Conservation (phyloP, 2,329 filamentous ascomycete species). For the Sordariomycetes sp. region DNA sequence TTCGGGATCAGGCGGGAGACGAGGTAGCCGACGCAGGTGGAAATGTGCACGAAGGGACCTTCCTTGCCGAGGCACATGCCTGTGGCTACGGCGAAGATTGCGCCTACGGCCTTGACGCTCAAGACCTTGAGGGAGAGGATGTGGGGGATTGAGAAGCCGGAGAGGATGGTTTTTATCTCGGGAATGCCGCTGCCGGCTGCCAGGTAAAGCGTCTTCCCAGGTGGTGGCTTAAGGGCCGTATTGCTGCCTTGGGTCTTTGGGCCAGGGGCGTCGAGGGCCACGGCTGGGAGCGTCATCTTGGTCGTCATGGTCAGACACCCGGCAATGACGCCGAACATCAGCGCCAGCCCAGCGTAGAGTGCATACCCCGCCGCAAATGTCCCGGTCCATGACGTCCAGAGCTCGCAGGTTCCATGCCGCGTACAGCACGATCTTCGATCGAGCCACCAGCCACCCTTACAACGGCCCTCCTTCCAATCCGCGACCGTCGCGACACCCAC, state of each 20-base stretch:
- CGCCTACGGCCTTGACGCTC: constrained; percentile 42
- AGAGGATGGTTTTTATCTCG: constrained; percentile 48
- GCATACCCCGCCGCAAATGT: constrained; percentile 11
- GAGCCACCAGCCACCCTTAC: constrained; percentile 25
- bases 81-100: constrained; percentile 42
- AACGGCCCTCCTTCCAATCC: constrained; percentile 46
- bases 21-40: constrained; percentile 41
- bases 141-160: constrained; percentile 45
- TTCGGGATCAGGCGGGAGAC: constrained; percentile 38
- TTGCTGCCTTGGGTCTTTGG: constrained; percentile 13
- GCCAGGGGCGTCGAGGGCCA: constrained; percentile 13
- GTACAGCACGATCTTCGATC: constrained; percentile 36
- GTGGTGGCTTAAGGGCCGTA: background rate
- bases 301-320: constrained; percentile 17
- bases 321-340: constrained; percentile 12
- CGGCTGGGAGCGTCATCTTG: constrained; percentile 28
- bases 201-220: constrained; percentile 41
- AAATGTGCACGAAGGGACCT: constrained; percentile 49
- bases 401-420: constrained; percentile 15
- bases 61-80: constrained; percentile 50
- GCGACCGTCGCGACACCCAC: constrained; percentile 37
- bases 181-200: constrained; percentile 45
- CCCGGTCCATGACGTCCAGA: constrained; percentile 28
- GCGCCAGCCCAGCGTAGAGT: constrained; percentile 13
- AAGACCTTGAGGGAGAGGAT: constrained; percentile 42